Evolutionary conservation across 345 rosid genomes (phyloP).

Genomic region (Cardamine resedifolia): DNA sequence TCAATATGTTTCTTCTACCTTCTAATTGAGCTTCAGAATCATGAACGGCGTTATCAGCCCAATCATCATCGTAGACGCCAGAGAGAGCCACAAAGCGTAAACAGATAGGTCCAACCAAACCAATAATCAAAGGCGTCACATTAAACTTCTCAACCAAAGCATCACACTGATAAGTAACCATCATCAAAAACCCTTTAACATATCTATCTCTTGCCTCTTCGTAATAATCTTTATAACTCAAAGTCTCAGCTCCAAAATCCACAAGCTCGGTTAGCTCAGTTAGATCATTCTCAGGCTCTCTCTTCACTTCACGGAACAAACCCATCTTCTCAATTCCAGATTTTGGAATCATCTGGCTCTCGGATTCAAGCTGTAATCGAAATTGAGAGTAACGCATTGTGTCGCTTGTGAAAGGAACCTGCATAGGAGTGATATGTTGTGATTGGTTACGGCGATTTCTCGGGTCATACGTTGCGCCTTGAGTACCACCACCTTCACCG

Average conservation of each 20-base stretch:
- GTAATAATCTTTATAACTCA: slow-evolving; percentile 57
- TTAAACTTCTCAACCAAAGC: slow-evolving; percentile 59
- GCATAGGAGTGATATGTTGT: slow-evolving; percentile 26
- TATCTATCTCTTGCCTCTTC: slow-evolving; percentile 67
- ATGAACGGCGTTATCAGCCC: slow-evolving; percentile 59
- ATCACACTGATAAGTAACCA: slow-evolving; percentile 73
- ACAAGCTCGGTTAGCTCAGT: slow-evolving; percentile 46
- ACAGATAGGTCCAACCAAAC: slow-evolving; percentile 58
- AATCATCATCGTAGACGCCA: slow-evolving; percentile 49
- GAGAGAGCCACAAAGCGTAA: slow-evolving; percentile 51
- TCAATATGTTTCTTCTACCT: slow-evolving; percentile 33
- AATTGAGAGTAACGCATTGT: slow-evolving; percentile 39
- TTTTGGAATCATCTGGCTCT: background rate
- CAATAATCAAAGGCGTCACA: slow-evolving; percentile 63
- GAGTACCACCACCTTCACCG: slow-evolving; percentile 45
- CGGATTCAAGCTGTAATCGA: slow-evolving; percentile 42
- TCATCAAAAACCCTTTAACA: slow-evolving; percentile 63
- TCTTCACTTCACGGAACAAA: background rate
- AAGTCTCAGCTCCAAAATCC: slow-evolving; percentile 49
- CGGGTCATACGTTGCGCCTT: slow-evolving; percentile 48
- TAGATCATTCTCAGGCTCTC: slow-evolving; percentile 26
- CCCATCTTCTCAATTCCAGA: background rate
- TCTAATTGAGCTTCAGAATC: slow-evolving; percentile 53
- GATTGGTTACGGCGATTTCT: slow-evolving; percentile 29
- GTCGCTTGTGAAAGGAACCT: slow-evolving; percentile 20